Evolutionary conservation across 805 yeast genomes (phyloP).

Genomic region (Barnettozyma wickerhamii): DNA sequence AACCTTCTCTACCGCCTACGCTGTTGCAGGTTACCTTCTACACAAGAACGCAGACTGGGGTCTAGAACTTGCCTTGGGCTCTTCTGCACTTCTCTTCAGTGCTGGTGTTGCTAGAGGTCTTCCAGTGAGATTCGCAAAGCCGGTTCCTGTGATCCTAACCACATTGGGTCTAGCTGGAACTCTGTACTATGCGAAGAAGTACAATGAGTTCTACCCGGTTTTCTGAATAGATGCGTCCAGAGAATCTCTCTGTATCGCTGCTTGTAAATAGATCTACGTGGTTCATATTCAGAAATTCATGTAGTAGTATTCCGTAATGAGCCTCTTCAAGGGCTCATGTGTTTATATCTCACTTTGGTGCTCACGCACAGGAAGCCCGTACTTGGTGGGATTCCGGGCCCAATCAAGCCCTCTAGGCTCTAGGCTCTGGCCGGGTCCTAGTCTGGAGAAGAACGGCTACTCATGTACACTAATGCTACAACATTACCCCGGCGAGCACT

Average conservation of each 20-base stretch:
- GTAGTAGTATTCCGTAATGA: too few species aligned
- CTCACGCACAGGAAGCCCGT: too few species aligned
- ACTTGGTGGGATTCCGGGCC: too few species aligned
- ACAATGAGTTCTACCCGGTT: constrained; percentile 59
- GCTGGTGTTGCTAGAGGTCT: constrained; percentile 74
- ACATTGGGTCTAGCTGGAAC: constrained; percentile 60
- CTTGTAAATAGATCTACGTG: too few species aligned
- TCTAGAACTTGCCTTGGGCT: constrained; percentile 70
- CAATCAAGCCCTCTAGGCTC: too few species aligned
- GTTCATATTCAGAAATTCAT: too few species aligned
- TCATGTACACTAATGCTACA: too few species aligned
- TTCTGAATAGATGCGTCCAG: constrained; percentile 3
- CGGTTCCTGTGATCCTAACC: constrained; percentile 67
- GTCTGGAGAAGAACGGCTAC: too few species aligned
- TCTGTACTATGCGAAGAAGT: constrained; percentile 69
- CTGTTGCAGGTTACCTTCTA: constrained; percentile 71
- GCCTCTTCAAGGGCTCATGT: too few species aligned
- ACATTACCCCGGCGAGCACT: too few species aligned
- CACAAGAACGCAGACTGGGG: constrained; percentile 75
- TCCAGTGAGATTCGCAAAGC: constrained; percentile 57
- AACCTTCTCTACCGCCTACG: constrained; percentile 53
- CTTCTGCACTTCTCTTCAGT: constrained; percentile 58
- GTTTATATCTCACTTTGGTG: too few species aligned
- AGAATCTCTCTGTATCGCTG: not conserved
- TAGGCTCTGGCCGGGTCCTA: too few species aligned